phyloP scores from a whole-genome alignment of 768 basidiomycete genomes.

The Boletus patriciae region DNA sequence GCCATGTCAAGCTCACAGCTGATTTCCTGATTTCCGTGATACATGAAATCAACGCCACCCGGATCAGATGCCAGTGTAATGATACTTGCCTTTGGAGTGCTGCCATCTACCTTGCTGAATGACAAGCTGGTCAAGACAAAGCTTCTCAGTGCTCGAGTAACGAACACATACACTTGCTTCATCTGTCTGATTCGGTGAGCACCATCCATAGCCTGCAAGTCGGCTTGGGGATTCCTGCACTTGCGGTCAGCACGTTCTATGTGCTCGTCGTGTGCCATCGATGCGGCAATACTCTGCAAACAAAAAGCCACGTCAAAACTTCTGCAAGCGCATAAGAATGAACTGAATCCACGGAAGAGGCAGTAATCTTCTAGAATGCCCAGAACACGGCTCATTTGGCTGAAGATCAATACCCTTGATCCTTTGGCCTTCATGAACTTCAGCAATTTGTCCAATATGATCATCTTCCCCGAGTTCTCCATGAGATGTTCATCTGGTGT shows the following conservation, averaged over 20 bases:
- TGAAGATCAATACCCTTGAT: conserved; percentile 96
- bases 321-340: conserved; percentile 29
- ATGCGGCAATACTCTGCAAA: conserved; percentile 89
- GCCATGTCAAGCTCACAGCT: conserved; percentile 97
- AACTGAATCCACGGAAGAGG: conserved; percentile 85
- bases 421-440: conserved; percentile 86
- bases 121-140: conserved; percentile 91
- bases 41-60: background rate
- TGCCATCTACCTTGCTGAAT: conserved; percentile 94
- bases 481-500: conserved; percentile 97
- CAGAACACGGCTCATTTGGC: conserved; percentile 97
- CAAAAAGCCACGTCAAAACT: conserved; percentile 2
- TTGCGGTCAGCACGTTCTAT: background rate
- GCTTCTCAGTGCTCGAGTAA: conserved; percentile 91
- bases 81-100: conserved; percentile 65
- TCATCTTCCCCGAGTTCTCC: conserved; percentile 95
- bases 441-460: conserved; percentile 93
- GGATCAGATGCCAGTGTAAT: background rate
- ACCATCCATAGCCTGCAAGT: conserved; percentile 98
- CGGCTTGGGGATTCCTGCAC: conserved; percentile 94
- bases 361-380: conserved; percentile 98
- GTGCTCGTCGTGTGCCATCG: conserved; percentile 92
- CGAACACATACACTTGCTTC: conserved; percentile 83
- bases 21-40: conserved; percentile 43
- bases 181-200: conserved; percentile 97